These are phyloP conservation scores for Nothomitra cinnamomea DNA, from an alignment of 2,329 filamentous ascomycete genomes.

Conservation along the genomic window DNA sequence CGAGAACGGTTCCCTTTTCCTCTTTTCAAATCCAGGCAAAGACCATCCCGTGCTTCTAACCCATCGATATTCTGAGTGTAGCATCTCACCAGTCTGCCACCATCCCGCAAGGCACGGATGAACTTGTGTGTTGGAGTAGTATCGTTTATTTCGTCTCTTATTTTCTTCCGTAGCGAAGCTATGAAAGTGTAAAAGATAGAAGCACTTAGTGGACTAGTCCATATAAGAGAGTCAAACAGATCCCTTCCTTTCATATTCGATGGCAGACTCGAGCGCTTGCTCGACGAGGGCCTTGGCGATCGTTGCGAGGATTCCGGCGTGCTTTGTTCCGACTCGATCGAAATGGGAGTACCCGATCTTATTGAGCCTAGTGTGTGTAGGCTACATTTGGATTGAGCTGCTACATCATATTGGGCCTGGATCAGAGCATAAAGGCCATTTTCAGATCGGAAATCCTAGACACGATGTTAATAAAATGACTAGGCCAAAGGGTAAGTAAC, in stretches of 20 bases:
- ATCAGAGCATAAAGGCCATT: slow-evolving; percentile 58
- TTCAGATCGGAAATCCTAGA: slow-evolving; percentile 52
- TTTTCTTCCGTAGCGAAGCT: slow-evolving; percentile 47
- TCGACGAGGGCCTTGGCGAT: not conserved
- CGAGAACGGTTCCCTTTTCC: slow-evolving; percentile 45
- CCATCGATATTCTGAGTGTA: slow-evolving; percentile 66
- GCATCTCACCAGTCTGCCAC: slow-evolving; percentile 50
- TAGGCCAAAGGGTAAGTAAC: slow-evolving; percentile 1
- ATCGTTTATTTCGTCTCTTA: slow-evolving; percentile 36
- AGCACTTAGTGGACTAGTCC: slow-evolving; percentile 49
- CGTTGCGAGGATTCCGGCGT: not conserved
- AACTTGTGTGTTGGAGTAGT: slow-evolving; percentile 53
- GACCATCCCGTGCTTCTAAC: slow-evolving; percentile 52
- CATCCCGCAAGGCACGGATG: slow-evolving; percentile 47
- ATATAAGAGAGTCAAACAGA: slow-evolving; percentile 51
- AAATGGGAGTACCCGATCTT: not conserved
- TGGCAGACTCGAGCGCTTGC: slow-evolving; percentile 12
- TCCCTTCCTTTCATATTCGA: slow-evolving; percentile 49
- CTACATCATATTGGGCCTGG: slow-evolving; percentile 46
- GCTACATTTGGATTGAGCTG: slow-evolving; percentile 9
- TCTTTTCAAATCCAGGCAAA: slow-evolving; percentile 42
- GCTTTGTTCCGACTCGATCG: not conserved
- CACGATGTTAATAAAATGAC: not conserved
- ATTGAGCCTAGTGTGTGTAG: not conserved
- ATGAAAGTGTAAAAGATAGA: slow-evolving; percentile 59